These are phyloP conservation scores for Trichoderma gamsii DNA, from an alignment of 495 filamentous ascomycete genomes.

Conservation along the genomic window DNA sequence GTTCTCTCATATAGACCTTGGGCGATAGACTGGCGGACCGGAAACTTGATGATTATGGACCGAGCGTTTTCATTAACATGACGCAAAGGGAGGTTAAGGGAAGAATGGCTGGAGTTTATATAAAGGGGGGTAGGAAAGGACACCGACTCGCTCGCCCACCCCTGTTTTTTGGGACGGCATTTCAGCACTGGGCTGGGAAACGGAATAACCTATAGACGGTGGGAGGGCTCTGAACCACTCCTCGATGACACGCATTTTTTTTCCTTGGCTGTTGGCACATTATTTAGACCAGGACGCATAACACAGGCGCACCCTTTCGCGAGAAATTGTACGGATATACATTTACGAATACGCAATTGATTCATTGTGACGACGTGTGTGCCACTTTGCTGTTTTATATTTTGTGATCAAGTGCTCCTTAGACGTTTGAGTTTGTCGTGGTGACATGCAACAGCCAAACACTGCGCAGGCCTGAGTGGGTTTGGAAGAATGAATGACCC, in stretches of 20 bases:
- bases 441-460: neutral
- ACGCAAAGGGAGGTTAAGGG: neutral
- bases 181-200: neutral
- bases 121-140: neutral
- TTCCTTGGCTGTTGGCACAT: constrained; percentile 6
- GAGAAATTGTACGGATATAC: constrained; percentile 8
- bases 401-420: neutral
- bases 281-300: constrained; percentile 2
- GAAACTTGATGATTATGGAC: constrained; percentile 11
- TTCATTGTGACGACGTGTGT: neutral
- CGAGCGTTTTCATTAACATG: constrained; percentile 2
- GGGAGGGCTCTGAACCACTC: neutral
- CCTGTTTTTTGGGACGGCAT: neutral
- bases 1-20: neutral
- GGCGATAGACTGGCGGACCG: constrained; percentile 13
- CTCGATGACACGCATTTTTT: constrained; percentile 2
- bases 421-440: neutral
- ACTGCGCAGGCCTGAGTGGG: neutral
- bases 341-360: neutral
- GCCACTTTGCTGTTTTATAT: neutral
- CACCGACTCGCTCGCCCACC: neutral
- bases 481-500: neutral
- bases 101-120: constrained; percentile 8
- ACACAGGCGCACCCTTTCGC: constrained; percentile 14
- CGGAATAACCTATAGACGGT: constrained; percentile 1